Conservation (phyloP, 2,329 filamentous ascomycete species). For the Lachnellula suecica region DNA sequence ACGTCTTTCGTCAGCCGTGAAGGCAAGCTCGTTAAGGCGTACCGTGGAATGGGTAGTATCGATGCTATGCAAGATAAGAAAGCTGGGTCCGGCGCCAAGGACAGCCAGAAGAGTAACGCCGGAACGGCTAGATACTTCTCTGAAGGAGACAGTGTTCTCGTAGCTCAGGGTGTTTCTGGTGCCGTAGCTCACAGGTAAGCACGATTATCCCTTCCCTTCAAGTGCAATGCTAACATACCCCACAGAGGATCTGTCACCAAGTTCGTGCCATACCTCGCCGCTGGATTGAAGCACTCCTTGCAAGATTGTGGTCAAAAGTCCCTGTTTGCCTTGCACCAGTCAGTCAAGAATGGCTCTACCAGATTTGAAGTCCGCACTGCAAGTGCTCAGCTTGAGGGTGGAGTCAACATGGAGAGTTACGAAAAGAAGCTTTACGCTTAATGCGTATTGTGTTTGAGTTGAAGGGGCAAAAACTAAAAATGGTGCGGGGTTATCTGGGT, state of each 20-base stretch:
- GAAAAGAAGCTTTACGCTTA: slow-evolving; percentile 99
- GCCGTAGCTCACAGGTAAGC: slow-evolving; percentile 68
- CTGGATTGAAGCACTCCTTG: slow-evolving; percentile 94
- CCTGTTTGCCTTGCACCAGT: slow-evolving; percentile 72
- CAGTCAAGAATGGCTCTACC: slow-evolving; percentile 71
- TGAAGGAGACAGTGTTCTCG: slow-evolving; percentile 89
- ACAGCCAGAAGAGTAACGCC: slow-evolving; percentile 81
- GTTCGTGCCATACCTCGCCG: slow-evolving; percentile 93
- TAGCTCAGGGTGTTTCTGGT: slow-evolving; percentile 94
- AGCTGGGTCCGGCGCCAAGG: slow-evolving; percentile 75
- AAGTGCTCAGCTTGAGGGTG: slow-evolving; percentile 93
- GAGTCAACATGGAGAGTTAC: slow-evolving; percentile 97
- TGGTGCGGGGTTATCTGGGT: neutral
- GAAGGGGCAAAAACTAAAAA: neutral
- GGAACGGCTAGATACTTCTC: slow-evolving; percentile 98
- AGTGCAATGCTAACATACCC: neutral
- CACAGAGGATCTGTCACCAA: slow-evolving; percentile 71
- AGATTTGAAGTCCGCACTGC: slow-evolving; percentile 93
- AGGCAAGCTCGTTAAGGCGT: slow-evolving; percentile 98
- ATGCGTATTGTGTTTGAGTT: no score
- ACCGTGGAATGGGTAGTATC: slow-evolving; percentile 98
- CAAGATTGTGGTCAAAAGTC: slow-evolving; percentile 92
- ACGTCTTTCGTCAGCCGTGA: slow-evolving; percentile 95
- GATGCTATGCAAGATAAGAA: slow-evolving; percentile 99
- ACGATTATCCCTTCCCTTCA: neutral